Base-by-base conservation (phyloP, 768 basidiomycete species). In the Amanita rimosa region DNA sequence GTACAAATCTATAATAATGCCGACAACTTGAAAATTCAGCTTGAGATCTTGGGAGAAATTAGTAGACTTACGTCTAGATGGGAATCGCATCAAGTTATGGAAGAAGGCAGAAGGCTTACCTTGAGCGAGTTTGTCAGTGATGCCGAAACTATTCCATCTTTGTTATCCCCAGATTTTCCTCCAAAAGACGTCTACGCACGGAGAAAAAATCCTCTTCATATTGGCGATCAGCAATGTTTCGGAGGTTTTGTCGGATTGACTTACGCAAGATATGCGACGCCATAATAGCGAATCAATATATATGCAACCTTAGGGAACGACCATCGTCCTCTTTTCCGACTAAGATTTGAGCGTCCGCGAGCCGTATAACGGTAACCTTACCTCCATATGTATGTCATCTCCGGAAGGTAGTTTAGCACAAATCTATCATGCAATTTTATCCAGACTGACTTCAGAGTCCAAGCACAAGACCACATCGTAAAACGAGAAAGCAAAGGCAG, bases 221-320 rank as follows among this genome's bases (percentile, higher is more conserved):
- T 19, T 0, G 4, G 17, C 16, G 9, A 35, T 34, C 19, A 19
- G 29, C 2, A 33, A 33, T 5, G 31, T 22, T n/a, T 16, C 6
- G 6, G 10, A 24, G 21, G 24, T 14, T 27, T 16, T 13, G 14
- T 19, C 22, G 8, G 1, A 26, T 43, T 38, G 8, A 47, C 46
- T 38, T 22, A 47, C 46, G 22, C 36, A 24, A 47, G 46, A 37
- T 47, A 38, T 19, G 22, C 46, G 6, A 24, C 2, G 3, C 46
- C 46, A 27, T 47, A 47, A 38, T 47, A 38, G n/a, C 46, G 34
- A 8, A 38, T 16, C 16, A 10, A 26, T 16, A 47, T 17, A 22
- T 47, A 47, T 7, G 36, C 46, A n/a, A 47, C 13, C 37, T 47
- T 47, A 1, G 46, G 46, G 36, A 47, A 38, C 6, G 35, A 47